Evolutionary conservation across 2,329 filamentous ascomycete species (phyloP), one percentile per base, ranked within the genome.

Genomic region (Harringtonia lauricola): DNA sequence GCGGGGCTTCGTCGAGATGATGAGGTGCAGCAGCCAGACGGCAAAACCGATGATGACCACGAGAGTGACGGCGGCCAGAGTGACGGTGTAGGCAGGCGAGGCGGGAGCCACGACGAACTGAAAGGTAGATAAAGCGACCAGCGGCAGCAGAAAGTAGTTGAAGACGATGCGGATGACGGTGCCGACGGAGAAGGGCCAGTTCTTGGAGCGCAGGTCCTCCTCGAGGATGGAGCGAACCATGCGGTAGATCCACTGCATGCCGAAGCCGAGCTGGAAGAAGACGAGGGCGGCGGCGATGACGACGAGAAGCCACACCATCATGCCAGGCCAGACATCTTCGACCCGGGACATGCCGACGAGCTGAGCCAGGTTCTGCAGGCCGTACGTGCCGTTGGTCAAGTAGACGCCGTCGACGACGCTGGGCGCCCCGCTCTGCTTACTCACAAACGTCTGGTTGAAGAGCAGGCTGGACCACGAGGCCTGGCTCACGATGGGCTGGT

Each of bases 371-470:
- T 74, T 71, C 49, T 92, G 81, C 39, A 98, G 67, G 24, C 92
- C 92, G 54, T 90, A 89, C 3, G 72, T 79, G 28, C 79, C 81
- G 55, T 87, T 81, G 37, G 81, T 81, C 42, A 79, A 71, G 61
- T 96, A 96, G n/a, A 98, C 75, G 31, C 90, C 89, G 60, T 96
- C 89, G 10, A 80, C 65, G 14, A 94, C 61, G 49, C 76, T 82
- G 49, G 79, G 70, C 49, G 74, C 81, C 8, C 82, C 77, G 26
- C 74, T 66, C 13, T 75, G 76, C 30, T 81, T 67, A 55, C 78
- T 83, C 47, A 94, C 81, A 54, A 95, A 85, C 62, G 83, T 95
- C 52, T 92, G 70, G 58, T 95, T 95, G 68, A 96, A 96, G 72
- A 96, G 83, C 47, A 98, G 74, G 6, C 79, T 66, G 1, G 90